Evolutionary conservation across 129 eudicot species (phyloP).

Genomic region (Artemisia annua): DNA sequence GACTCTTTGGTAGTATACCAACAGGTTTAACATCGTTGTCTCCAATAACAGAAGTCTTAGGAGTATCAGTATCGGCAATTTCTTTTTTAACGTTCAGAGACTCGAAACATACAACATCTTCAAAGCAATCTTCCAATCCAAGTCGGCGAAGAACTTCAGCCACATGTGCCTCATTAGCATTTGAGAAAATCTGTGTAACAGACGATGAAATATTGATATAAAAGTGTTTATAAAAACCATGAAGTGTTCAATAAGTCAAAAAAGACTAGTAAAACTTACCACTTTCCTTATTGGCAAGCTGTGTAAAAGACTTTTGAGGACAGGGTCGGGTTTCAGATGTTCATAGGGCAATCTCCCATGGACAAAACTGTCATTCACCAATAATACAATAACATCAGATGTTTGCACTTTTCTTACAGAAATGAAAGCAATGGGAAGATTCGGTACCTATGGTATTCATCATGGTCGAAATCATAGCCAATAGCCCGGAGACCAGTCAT

Average conservation of each 20-base stretch:
- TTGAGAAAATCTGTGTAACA: conserved; percentile 70
- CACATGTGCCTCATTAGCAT: conserved; percentile 88
- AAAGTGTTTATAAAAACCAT: neutral
- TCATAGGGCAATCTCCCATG: conserved; percentile 97
- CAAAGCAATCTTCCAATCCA: conserved; percentile 90
- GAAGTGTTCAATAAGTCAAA: neutral
- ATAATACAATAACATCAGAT: neutral
- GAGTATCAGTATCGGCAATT: conserved; percentile 11
- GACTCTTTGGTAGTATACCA: conserved; percentile 43
- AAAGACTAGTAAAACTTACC: conserved; percentile 12
- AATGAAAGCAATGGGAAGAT: neutral
- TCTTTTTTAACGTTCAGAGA: conserved; percentile 56
- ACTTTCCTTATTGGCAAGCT: conserved; percentile 79
- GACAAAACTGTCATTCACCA: conserved; percentile 56
- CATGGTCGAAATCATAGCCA: conserved; percentile 65
- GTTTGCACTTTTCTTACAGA: neutral
- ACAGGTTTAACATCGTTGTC: conserved; percentile 9
- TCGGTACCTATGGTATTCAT: conserved; percentile 79
- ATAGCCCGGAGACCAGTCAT: conserved; percentile 58
- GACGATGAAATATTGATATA: neutral
- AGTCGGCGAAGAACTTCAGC: conserved; percentile 67
- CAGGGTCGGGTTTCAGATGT: conserved; percentile 69
- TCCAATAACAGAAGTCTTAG: conserved; percentile 5
- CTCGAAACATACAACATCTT: conserved; percentile 73
- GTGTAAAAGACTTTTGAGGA: conserved; percentile 64